Evolutionary conservation across 2,329 filamentous ascomycete genomes (phyloP), one percentile per base, ranked within the genome.

Genomic region (Thermomyces lanuginosus): DNA sequence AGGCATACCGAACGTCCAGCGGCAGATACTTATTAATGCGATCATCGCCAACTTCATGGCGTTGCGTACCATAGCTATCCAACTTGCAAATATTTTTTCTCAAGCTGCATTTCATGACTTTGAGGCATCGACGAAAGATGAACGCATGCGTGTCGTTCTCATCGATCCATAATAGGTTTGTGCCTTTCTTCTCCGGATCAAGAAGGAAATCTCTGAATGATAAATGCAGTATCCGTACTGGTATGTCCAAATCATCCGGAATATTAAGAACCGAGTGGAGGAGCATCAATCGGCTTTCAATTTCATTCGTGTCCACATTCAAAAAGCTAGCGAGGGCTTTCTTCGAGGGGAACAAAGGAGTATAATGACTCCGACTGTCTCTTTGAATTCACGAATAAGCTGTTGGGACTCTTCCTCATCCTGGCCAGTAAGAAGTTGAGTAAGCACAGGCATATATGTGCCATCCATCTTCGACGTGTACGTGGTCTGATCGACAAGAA

Each of bases 171-270:
- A 24, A 24, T n/a, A n/a, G n/a, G n/a, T n/a, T n/a, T n/a, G n/a
- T n/a, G n/a, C n/a, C n/a, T 20, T 24, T 24, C 9, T 38, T 37
- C 26, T 36, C 22, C 11, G 21, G 26, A 16, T 22, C 8, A 1
- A 43, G 28, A 19, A 50, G 32, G 26, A 46, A 50, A 23, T 52
- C 43, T 11, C 40, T 38, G 26, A 49, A 50, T 27, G 42, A 49
- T 29, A 40, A 33, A 30, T 46, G 43, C 2, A 28, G 8, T 11
- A 11, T 3, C n/a, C 20, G 12, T 4, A 28, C 20, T 4, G 26
- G 26, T 2, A 10, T 7, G 13, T 18, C 7, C 3, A 9, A 3
- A 17, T 26, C 24, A 6, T 5, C 8, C 8, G 24, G 24, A 8
- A 26, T 11, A 6, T 11, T 18, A 2, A 26, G 13, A 17, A 26